Percentiles rank a stretch among this genome's conserved stretches.
phyloP scores from a whole-genome alignment of 441 rosid species.

The Gossypium davidsonii region DNA sequence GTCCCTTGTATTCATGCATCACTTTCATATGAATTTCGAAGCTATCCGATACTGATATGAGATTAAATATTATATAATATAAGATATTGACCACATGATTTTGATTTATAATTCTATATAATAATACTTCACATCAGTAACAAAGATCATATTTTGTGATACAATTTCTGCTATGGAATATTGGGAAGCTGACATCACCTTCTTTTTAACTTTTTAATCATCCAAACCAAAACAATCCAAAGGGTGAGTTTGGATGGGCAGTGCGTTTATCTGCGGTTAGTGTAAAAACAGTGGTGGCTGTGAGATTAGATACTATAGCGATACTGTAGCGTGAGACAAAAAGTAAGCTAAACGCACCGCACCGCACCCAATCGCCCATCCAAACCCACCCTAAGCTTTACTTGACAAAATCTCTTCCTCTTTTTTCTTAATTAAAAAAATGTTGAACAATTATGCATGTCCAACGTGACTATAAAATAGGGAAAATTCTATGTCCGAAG shows the following conservation, averaged over 20 bases:
- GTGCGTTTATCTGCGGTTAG: no score
- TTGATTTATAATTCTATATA: not conserved
- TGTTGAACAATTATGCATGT: not conserved
- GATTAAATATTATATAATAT: not conserved
- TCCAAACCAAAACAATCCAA: not conserved
- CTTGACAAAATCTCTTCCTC: not conserved
- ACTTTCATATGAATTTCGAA: not conserved
- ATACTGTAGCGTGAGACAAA: no score
- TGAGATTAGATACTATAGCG: no score
- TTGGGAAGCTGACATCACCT: not conserved
- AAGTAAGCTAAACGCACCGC: no score
- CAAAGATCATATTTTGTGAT: not conserved
- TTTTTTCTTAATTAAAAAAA: not conserved
- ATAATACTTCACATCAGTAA: not conserved
- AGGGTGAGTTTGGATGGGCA: no score
- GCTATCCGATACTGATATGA: not conserved
- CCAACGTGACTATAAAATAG: not conserved
- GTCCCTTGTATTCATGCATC: constrained; percentile 8
- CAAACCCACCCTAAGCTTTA: no score
- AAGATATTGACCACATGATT: not conserved
- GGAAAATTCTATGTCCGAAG: no score
- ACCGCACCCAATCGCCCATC: no score
- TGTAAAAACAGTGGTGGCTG: no score
- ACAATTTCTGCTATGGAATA: not conserved
- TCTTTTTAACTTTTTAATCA: not conserved